phyloP scores from a whole-genome alignment of 202 grass and related monocot species.

The Elaeis oleifera region DNA sequence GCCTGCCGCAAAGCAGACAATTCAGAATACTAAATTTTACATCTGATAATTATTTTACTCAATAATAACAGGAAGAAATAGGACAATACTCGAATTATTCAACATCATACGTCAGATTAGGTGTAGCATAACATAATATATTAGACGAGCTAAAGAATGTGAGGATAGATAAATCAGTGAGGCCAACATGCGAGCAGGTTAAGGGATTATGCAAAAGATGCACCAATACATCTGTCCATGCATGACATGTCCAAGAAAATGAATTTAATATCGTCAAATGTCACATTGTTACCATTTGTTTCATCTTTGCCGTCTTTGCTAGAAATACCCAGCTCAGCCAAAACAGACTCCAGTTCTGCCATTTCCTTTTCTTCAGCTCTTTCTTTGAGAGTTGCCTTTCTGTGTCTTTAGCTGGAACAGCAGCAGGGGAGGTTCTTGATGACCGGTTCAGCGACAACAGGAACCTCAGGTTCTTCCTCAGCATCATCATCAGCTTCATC shows the following conservation, averaged over 20 bases:
- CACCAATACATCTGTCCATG: too few relatives aligned
- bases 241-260: too few relatives aligned
- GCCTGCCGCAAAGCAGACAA: conserved; percentile 30
- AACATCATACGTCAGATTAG: too few relatives aligned
- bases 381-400: conserved; percentile 93
- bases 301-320: conserved; percentile 39
- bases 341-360: conserved; percentile 79
- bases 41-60: too few relatives aligned
- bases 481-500: conserved; percentile 62
- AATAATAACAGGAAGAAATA: too few relatives aligned
- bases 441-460: conserved; percentile 20
- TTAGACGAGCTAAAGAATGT: too few relatives aligned
- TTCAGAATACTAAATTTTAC: background rate
- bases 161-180: too few relatives aligned
- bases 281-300: conserved; percentile 28
- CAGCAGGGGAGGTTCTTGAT: conserved; percentile 28
- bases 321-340: conserved; percentile 81
- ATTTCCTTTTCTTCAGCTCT: conserved; percentile 96
- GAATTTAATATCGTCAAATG: background rate
- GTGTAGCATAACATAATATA: too few relatives aligned
- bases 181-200: too few relatives aligned
- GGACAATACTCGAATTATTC: too few relatives aligned
- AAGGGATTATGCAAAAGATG: too few relatives aligned
- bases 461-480: conserved; percentile 45
- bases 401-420: conserved; percentile 56